Evolutionary conservation across 2,329 filamentous ascomycete species (phyloP).

Genomic region (Sporothrix mexicana): DNA sequence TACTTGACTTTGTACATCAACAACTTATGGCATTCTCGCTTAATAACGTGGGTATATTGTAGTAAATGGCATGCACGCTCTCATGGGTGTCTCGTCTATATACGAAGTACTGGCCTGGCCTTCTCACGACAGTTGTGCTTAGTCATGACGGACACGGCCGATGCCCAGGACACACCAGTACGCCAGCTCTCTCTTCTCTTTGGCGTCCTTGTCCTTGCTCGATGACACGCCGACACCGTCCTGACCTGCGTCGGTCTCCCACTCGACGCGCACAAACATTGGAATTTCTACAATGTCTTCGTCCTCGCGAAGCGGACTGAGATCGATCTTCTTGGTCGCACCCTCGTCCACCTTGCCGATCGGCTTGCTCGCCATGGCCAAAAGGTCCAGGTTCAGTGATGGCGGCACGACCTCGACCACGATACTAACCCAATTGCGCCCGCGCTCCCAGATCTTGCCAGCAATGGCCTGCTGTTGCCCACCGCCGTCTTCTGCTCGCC

Average conservation of each 20-base stretch:
- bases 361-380: slow-evolving; percentile 40
- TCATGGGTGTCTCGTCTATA: not conserved
- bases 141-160: slow-evolving; percentile 71
- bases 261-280: slow-evolving; percentile 90
- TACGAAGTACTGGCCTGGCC: no score
- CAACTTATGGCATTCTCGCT: not conserved
- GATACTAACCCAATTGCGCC: slow-evolving; percentile 92
- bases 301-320: slow-evolving; percentile 60
- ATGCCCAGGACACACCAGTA: slow-evolving; percentile 96
- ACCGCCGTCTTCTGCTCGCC: slow-evolving; percentile 47
- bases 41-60: slow-evolving; percentile 21
- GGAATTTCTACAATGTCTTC: slow-evolving; percentile 83
- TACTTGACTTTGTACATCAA: not conserved
- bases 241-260: slow-evolving; percentile 72
- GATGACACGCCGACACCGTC: slow-evolving; percentile 65
- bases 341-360: slow-evolving; percentile 43
- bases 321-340: slow-evolving; percentile 44
- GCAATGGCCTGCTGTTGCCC: slow-evolving; percentile 72
- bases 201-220: slow-evolving; percentile 63
- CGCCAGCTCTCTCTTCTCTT: slow-evolving; percentile 84
- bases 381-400: slow-evolving; percentile 52
- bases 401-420: slow-evolving; percentile 86
- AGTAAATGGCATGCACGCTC: slow-evolving; percentile 9
- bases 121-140: not conserved
- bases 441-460: slow-evolving; percentile 95